These are phyloP conservation scores for Pezicula neosporulosa DNA, from an alignment of 2,329 filamentous ascomycete species.

Conservation along the genomic window DNA sequence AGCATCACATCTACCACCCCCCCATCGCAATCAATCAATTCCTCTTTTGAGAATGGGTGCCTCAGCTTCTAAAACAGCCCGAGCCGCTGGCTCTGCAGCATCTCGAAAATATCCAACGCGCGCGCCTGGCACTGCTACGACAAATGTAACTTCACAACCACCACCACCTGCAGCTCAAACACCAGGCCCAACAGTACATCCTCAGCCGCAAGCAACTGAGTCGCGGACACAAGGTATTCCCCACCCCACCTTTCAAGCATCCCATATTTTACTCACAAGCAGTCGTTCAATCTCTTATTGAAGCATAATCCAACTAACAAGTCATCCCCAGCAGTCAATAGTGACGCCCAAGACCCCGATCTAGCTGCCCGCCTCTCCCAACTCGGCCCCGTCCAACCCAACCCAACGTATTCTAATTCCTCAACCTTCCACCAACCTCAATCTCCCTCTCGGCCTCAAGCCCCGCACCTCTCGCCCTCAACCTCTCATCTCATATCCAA, in stretches of 20 bases:
- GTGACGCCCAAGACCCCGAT: conserved; percentile 14
- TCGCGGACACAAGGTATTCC: conserved; percentile 10
- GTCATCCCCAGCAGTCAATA: conserved; percentile 2
- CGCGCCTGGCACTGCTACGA: conserved; percentile 11
- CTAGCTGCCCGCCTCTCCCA: conserved; percentile 18
- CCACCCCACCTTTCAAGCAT: not conserved
- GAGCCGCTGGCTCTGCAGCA: conserved; percentile 9
- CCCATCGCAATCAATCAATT: not conserved
- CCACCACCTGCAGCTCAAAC: conserved; percentile 3
- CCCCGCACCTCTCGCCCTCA: not conserved
- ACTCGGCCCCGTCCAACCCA: conserved; percentile 24
- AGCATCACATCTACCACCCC: not conserved
- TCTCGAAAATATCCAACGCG: conserved; percentile 27
- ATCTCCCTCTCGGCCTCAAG: not conserved
- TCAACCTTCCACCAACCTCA: conserved; percentile 20
- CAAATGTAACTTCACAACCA: conserved; percentile 5
- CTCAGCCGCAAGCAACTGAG: conserved; percentile 4
- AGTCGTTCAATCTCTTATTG: not conserved
- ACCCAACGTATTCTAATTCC: conserved; percentile 23
- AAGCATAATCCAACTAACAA: not conserved
- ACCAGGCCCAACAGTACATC: conserved; percentile 8
- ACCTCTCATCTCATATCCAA: too few relatives aligned
- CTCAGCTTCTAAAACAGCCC: conserved; percentile 21
- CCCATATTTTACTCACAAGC: too few relatives aligned
- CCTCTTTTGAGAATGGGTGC: conserved; percentile 17